phyloP scores from a whole-genome alignment of 2,329 filamentous ascomycete genomes.

The Scedosporium boydii region DNA sequence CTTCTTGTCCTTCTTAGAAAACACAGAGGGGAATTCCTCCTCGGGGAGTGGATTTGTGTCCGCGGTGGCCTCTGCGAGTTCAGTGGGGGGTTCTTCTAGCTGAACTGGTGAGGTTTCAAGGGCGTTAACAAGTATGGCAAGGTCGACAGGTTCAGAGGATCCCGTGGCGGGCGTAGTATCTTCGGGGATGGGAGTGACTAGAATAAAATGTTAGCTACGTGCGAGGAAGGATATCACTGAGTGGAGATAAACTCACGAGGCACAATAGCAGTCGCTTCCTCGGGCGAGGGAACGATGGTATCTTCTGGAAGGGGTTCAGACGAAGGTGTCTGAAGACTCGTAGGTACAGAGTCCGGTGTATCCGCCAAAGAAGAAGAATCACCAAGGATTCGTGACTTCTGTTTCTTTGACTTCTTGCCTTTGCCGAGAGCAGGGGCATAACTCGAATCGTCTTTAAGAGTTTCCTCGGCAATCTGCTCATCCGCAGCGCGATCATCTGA shows the following conservation, averaged over 20 bases:
- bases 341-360: too few relatives aligned
- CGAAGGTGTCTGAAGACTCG: too few relatives aligned
- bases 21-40: neutral
- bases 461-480: neutral
- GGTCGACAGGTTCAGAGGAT: neutral
- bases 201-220: neutral
- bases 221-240: neutral
- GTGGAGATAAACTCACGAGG: neutral
- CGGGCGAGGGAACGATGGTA: neutral
- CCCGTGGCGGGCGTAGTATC: neutral
- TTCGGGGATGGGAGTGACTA: neutral
- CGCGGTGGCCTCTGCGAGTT: too few relatives aligned
- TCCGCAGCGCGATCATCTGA: neutral
- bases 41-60: neutral
- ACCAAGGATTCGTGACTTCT: neutral
- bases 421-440: neutral
- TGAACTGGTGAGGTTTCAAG: neutral
- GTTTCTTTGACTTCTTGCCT: slow-evolving; percentile 3
- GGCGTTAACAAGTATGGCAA: neutral
- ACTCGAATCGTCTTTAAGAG: neutral
- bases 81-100: too few relatives aligned
- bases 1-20: slow-evolving; percentile 6
- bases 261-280: neutral
- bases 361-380: neutral
- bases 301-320: neutral